phyloP scores from a whole-genome alignment of 225 moss, liverwort and hornwort species.

The Rhytidiadelphus loreus region DNA sequence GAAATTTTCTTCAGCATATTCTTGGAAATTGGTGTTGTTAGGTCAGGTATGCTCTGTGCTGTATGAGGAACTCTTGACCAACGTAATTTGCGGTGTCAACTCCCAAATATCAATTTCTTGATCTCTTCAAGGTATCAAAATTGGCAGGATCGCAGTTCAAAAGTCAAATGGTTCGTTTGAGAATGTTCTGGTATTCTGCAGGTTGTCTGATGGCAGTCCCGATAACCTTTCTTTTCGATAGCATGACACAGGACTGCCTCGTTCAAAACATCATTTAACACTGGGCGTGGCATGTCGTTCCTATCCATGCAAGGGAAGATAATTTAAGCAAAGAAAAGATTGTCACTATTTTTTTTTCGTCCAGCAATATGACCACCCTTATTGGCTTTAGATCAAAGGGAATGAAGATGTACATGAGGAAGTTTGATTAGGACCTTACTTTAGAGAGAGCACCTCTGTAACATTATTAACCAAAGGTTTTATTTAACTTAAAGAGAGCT shows the following conservation, averaged over 20 bases:
- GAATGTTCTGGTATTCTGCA: neutral
- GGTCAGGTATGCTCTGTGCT: neutral
- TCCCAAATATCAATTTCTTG: neutral
- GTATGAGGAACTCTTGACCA: neutral
- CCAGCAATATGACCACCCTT: neutral
- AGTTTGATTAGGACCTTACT: neutral
- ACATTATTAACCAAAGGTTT: fast-evolving
- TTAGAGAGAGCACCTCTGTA: neutral
- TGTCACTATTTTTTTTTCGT: neutral
- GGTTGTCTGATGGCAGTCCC: neutral
- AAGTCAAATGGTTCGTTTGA: neutral
- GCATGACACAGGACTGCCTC: neutral
- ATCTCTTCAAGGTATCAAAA: neutral
- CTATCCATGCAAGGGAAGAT: neutral
- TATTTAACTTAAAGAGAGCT: too few species aligned
- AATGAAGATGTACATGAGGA: neutral
- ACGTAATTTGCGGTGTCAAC: neutral
- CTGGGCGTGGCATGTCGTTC: neutral
- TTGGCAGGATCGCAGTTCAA: neutral
- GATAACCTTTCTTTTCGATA: neutral
- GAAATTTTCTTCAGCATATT: neutral
- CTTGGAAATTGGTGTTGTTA: neutral
- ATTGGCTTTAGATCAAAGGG: neutral
- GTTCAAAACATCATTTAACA: neutral
- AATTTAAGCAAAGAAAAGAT: neutral